Conservation (phyloP, 768 basidiomycete genomes). For the Pisolithus albus region DNA sequence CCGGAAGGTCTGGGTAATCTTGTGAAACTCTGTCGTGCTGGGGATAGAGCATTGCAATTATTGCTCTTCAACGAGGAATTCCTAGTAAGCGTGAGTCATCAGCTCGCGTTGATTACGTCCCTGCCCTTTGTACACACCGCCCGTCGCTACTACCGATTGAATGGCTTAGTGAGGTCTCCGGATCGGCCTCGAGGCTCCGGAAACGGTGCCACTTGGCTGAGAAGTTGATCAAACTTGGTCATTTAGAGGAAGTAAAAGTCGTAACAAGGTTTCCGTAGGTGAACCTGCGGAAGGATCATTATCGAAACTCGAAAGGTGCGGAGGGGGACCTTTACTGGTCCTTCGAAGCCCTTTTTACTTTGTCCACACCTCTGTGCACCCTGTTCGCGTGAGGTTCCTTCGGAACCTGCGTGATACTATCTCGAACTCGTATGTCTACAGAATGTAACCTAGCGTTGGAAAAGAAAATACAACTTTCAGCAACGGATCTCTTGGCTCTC, state of each 20-base stretch:
- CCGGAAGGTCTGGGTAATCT: conserved; percentile 75
- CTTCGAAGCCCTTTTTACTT: too few relatives aligned
- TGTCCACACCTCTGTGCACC: too few relatives aligned
- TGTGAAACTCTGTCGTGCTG: conserved; percentile 76
- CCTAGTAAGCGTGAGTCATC: conserved; percentile 85
- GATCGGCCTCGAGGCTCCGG: conserved; percentile 62
- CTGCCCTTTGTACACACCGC: conserved; percentile 89
- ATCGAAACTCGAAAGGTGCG: conserved; percentile 29
- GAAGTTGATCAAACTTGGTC: conserved; percentile 30
- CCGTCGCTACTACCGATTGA: conserved; percentile 90
- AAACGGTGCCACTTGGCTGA: conserved; percentile 44
- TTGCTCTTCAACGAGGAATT: conserved; percentile 89
- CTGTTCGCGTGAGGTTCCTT: too few relatives aligned
- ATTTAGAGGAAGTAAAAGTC: too few relatives aligned
- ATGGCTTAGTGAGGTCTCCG: conserved; percentile 84
- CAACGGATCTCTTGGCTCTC: conserved; percentile 74
- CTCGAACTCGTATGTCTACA: too few relatives aligned
- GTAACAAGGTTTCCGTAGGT: conserved; percentile 68
- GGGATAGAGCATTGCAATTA: conserved; percentile 90
- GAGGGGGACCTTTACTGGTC: conserved; percentile 8
- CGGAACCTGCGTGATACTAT: too few relatives aligned
- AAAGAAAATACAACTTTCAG: conserved; percentile 37
- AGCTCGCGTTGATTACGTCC: conserved; percentile 86
- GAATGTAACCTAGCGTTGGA: conserved; percentile 22
- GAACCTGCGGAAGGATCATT: conserved; percentile 80